Base-by-base conservation (phyloP, 2,329 filamentous ascomycete genomes). In the Colletotrichum sublineola region DNA sequence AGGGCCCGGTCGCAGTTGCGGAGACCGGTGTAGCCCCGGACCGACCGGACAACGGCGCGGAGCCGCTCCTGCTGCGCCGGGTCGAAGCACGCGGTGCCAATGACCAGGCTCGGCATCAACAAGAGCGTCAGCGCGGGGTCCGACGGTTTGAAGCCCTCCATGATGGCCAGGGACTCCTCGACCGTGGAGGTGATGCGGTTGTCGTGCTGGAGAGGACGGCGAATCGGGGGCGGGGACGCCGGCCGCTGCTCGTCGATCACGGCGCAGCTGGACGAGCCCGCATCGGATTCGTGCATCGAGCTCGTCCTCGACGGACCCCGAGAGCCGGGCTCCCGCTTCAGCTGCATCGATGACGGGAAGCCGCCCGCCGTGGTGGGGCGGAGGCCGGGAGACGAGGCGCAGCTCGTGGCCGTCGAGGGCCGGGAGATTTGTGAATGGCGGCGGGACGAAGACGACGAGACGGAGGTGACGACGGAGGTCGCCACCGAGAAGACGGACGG, bases 91-190 rank as follows among this genome's bases (percentile, higher is more conserved):
- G 88, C 86, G n/a, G 87, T 88, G 31, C 90, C 90, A 52, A 91
- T 86, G 1, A 92, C 79, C 33, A 91, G 84, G 67, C 88, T 89
- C 0, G 90, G 90, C 18, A 91, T 86, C 29, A 92, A 80, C 0
- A 91, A 82, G 4, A 92, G 81, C 0, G 88, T 90, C 76, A 91
- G 89, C 5, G 84, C 85, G 0, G 88, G 88, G 73, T 92, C 90
- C 20, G 84, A 86, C 2, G 88, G 84, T 70, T 84, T 85, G 77
- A 92, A 88, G 0, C 83, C 83, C 68, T 88, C 86, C 5, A 92
- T 78, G 5, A 91, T 84, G 0, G 79, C 78, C 11, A 92, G 82
- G 0, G 88, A 88, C 75, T 90, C 86, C 33, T 90, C 85, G 0
- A 92, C 87, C 0, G 88, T 87, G 2, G 85, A 69, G 0, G 84